A percentile compares a stretch with the other conserved stretches of the same genome.
phyloP scores from a whole-genome alignment of 352 stramenopile species.

The Pythium scleroteichum region DNA sequence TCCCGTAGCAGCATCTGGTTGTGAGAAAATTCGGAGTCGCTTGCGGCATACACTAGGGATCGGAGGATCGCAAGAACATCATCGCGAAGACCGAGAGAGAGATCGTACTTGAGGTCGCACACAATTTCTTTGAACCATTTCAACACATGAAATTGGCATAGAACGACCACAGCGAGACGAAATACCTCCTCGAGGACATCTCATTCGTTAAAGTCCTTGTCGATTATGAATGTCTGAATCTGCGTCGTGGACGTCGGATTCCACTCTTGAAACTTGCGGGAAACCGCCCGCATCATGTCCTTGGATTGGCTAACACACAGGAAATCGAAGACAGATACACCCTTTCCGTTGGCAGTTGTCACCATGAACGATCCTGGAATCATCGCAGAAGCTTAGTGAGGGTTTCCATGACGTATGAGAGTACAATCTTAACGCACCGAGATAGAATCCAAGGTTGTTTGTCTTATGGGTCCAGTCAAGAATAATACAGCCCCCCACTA shows the following conservation, averaged over 20 bases:
- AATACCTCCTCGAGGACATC: conserved; percentile 7
- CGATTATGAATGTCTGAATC: conserved; percentile 21
- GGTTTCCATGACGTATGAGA: not conserved
- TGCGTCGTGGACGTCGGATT: not conserved
- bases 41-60: not conserved
- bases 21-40: not conserved
- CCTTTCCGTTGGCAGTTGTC: conserved; percentile 14
- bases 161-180: conserved; percentile 1
- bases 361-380: conserved; percentile 18
- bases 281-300: conserved; percentile 13
- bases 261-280: conserved; percentile 1
- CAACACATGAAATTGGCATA: conserved; percentile 31
- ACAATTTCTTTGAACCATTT: conserved; percentile 13
- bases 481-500: conserved; percentile 17
- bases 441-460: conserved; percentile 24
- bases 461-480: conserved; percentile 30
- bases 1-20: not conserved
- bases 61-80: not conserved
- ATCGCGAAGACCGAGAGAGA: not conserved
- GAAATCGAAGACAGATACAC: conserved; percentile 26
- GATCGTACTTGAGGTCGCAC: not conserved
- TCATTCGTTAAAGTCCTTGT: conserved; percentile 33
- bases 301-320: conserved; percentile 17
- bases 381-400: not conserved
- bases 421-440: conserved; percentile 12